A percentile compares a stretch with the other conserved stretches of the same genome.
Evolutionary conservation across 140 eudicot genomes (phyloP).

Genomic region (Bidens hawaiensis): DNA sequence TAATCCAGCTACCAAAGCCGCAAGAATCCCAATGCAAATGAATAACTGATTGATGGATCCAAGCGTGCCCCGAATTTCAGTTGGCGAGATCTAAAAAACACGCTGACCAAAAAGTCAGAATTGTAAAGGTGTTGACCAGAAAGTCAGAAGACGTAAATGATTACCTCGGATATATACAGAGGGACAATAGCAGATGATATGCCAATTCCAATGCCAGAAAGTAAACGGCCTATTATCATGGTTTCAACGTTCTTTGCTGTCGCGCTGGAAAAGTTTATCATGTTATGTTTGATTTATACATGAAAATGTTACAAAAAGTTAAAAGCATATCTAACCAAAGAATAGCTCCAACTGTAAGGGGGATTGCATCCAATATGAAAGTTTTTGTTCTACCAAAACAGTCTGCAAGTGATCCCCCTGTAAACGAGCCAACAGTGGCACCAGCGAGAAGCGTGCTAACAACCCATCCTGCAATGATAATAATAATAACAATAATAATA

Average conservation of each 20-base stretch:
- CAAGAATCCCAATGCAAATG: conserved; percentile 89
- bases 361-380: conserved; percentile 79
- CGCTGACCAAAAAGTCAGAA: no score
- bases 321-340: conserved; percentile 60
- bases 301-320: neutral
- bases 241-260: conserved; percentile 67
- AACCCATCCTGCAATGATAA: conserved; percentile 70
- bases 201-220: conserved; percentile 90
- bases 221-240: conserved; percentile 71
- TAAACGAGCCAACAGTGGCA: conserved; percentile 94
- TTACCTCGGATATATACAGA: conserved; percentile 91
- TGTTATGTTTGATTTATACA: neutral
- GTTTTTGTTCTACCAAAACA: conserved; percentile 87
- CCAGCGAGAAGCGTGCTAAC: conserved; percentile 96
- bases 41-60: conserved; percentile 88
- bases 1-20: conserved; percentile 85
- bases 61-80: conserved; percentile 94
- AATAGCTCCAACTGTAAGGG: conserved; percentile 87
- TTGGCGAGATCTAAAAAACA: conserved; percentile 76
- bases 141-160: neutral
- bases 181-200: conserved; percentile 94
- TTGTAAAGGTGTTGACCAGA: neutral
- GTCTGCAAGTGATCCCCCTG: conserved; percentile 96
- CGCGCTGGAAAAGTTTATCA: conserved; percentile 47
- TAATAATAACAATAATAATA: neutral